A percentile compares a stretch with the other conserved stretches of the same genome.
Evolutionary conservation across 2,329 filamentous ascomycete species (phyloP).

Genomic region (Monilinia aucupariae): DNA sequence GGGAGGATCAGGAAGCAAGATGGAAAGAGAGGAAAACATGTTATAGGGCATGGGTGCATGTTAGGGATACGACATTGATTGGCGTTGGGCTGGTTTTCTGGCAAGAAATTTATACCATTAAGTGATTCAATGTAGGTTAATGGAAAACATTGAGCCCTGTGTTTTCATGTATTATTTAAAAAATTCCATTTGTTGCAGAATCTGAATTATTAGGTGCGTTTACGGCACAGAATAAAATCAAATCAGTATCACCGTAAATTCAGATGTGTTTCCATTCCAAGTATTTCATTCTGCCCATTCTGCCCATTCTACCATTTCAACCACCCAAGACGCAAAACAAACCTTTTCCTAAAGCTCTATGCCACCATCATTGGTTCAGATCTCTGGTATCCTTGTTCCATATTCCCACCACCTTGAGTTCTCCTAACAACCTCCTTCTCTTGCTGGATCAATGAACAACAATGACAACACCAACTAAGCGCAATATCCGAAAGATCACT

Average conservation of each 20-base stretch:
- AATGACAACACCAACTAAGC: slow-evolving; percentile 35
- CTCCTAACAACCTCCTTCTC: slow-evolving; percentile 30
- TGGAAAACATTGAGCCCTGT: too few relatives aligned
- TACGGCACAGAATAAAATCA: not conserved
- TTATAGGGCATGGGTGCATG: not conserved
- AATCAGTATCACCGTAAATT: not conserved
- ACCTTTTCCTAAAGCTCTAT: not conserved
- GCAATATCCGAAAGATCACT: slow-evolving; percentile 37
- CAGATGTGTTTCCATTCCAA: not conserved
- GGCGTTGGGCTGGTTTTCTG: not conserved
- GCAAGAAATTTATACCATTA: not conserved
- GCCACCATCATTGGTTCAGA: slow-evolving; percentile 20
- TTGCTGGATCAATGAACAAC: slow-evolving; percentile 30
- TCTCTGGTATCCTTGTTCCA: slow-evolving; percentile 18
- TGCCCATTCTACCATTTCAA: not conserved
- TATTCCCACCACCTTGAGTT: not conserved
- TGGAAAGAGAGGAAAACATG: not conserved
- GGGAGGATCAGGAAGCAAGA: not conserved
- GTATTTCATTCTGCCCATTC: too few relatives aligned
- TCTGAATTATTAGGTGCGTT: not conserved
- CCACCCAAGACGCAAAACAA: not conserved
- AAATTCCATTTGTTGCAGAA: not conserved
- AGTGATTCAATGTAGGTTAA: not conserved
- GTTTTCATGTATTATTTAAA: not conserved
- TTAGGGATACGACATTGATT: not conserved